Base-by-base conservation (phyloP, 768 basidiomycete species). In the Chalciporus chontae region DNA sequence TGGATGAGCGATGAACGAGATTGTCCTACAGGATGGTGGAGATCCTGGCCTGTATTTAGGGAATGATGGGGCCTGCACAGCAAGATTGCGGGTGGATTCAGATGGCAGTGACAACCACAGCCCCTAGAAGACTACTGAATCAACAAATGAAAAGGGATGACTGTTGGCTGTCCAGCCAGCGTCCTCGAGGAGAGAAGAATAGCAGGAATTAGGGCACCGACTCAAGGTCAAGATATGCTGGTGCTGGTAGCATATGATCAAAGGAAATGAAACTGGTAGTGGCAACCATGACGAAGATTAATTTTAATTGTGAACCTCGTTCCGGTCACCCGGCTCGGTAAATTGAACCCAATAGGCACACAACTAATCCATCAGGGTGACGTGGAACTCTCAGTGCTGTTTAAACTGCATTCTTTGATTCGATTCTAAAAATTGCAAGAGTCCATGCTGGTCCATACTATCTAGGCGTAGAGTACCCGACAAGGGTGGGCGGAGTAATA, bases 1-100 rank as follows among this genome's bases (percentile, higher is more conserved):
- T 11, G 45, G 17, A 36, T 51, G 27, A 8, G 14, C 21, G 13
- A 40, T 37, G 15, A 27, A 14, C 8, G 21, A 18, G 17, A 13
- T 21, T 17, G 21, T 23, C 34, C 42, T 59, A 51, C 59, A 62
- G 62, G 52, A 45, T 34, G 31, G 8, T 3, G 0, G 13, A 47
- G 36, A 39, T 48, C 56, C 50, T n/a, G n/a, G n/a, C n/a, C n/a
- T 60, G 59, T 55, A 51, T 39, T 10, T 4, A 39, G 11, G 27
- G 13, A 45, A 15, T 10, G 39, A 37, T 37, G 36, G 21, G 13
- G 32, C 21, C 36, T 23, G 14, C 34, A 45, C 44, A 31, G 44
- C 21, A 36, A 14, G 21, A 4, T 4, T 21, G 21, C 21, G 21
- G 21, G 21, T 21, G 4, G 21, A 21, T 21, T 21, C 21, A 24